A percentile compares a stretch with the other conserved stretches of the same genome.
These are phyloP conservation scores for Hsuehochloa calcarea DNA, from an alignment of 176 grass and related monocot species.

Conservation along the genomic window DNA sequence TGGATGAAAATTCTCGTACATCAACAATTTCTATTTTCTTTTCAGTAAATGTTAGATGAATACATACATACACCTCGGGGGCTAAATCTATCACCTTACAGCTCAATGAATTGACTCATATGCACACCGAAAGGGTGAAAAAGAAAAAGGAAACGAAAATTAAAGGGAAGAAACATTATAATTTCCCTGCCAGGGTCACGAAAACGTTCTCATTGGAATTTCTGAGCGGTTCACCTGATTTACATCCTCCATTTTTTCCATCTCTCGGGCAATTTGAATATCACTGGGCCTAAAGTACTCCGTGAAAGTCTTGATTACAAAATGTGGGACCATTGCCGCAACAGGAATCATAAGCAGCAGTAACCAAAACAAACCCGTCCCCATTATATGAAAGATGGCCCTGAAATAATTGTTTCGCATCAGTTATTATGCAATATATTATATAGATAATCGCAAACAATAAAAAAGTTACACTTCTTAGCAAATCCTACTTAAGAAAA, in stretches of 20 bases:
- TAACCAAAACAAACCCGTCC: constrained; percentile 63
- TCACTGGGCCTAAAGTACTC: constrained; percentile 59
- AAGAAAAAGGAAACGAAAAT: background rate
- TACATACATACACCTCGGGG: constrained; percentile 30
- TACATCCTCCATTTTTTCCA: constrained; percentile 59
- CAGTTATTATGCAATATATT: constrained; percentile 20
- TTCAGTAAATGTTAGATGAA: constrained; percentile 31
- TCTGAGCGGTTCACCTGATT: constrained; percentile 40
- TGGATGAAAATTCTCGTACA: background rate
- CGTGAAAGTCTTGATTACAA: constrained; percentile 56
- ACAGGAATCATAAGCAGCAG: constrained; percentile 60
- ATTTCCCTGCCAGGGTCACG: constrained; percentile 31
- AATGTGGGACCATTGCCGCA: constrained; percentile 67
- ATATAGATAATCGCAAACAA: constrained; percentile 3
- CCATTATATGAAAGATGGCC: constrained; percentile 78
- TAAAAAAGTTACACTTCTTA: background rate
- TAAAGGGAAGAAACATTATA: constrained; percentile 13
- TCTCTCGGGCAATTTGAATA: constrained; percentile 77
- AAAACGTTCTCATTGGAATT: constrained; percentile 55
- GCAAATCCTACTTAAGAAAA: background rate
- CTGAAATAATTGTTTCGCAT: constrained; percentile 35
- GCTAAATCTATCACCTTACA: constrained; percentile 39
- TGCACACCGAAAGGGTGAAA: constrained; percentile 44
- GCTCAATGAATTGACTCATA: constrained; percentile 47
- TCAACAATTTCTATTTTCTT: constrained; percentile 40